Evolutionary conservation across 2,329 filamentous ascomycete species (phyloP), one percentile per base, ranked within the genome.

Genomic region (Akanthomyces lecanii): DNA sequence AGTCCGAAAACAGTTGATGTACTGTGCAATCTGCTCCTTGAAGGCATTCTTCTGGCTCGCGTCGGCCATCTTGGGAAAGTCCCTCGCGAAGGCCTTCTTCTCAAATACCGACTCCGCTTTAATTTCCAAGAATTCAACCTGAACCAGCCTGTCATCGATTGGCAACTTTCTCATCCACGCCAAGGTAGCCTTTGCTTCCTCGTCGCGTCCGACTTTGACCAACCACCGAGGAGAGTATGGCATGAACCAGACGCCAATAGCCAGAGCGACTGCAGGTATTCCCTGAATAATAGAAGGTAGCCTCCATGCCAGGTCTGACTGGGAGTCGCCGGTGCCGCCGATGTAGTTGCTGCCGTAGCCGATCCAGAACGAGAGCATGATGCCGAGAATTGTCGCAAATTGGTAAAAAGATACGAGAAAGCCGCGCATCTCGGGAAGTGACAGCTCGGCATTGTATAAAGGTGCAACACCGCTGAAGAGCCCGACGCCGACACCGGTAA

Each of bases 41-140:
- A 76, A 77, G 0, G 79, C 71, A 63, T 75, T 82, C 42, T 75
- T 73, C 62, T 75, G 72, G 62, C 77, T 72, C 63, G 75, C 75
- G 18, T 75, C 75, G 4, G 77, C 76, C 7, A 78, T 67, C 33
- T 77, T 74, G 1, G 80, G 80, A 62, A 81, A 82, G 28, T 87
- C 80, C 65, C 89, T 86, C 0, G 84, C 82, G 11, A 88, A 80
- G 0, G 85, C 85, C 40, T 86, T 83, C 74, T 91, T 90, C 74
- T 94, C 90, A 68, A 94, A 94, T 33, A 90, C 74, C 0, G 85
- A 86, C 72, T 92, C 89, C 0, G 90, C 89, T 73, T 91, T 91
- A 76, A 94, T 93, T 72, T 94, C 90, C n/a, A 91, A 82, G 70
- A 89, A 92, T 70, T 94, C 90, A 3, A 91, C 78, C 67, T 89